Evolutionary conservation across 2,329 filamentous ascomycete species (phyloP).

Genomic region (Dothidotthia symphoricarpi): DNA sequence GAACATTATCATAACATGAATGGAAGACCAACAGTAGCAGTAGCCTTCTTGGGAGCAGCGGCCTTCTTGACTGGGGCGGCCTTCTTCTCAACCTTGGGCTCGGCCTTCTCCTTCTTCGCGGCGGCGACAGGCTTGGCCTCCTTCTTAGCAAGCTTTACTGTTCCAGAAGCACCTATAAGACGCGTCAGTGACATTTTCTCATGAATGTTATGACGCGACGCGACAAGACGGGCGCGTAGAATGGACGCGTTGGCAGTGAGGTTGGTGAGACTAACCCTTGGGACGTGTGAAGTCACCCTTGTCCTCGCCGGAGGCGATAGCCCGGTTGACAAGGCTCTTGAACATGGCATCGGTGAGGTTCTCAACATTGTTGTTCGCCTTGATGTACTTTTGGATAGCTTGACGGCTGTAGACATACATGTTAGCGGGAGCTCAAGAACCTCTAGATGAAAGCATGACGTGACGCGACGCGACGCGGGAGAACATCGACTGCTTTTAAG

Average conservation of each 20-base stretch:
- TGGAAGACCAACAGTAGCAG: slow-evolving; percentile 23
- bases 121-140: slow-evolving; percentile 43
- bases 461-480: no score
- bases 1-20: not conserved
- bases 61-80: slow-evolving; percentile 21
- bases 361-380: slow-evolving; percentile 66
- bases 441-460: slow-evolving; percentile 26
- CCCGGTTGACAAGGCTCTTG: slow-evolving; percentile 80
- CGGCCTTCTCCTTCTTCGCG: slow-evolving; percentile 27
- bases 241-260: no score
- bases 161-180: slow-evolving; percentile 70
- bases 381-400: slow-evolving; percentile 73
- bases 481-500: slow-evolving; percentile 20
- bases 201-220: not conserved
- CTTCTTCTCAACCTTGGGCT: slow-evolving; percentile 38
- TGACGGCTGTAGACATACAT: slow-evolving; percentile 56
- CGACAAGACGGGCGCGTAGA: slow-evolving; percentile 3
- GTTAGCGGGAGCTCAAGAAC: slow-evolving; percentile 35
- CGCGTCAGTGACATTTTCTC: slow-evolving; percentile 25
- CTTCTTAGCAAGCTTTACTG: slow-evolving; percentile 91
- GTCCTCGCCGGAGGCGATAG: slow-evolving; percentile 76
- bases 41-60: slow-evolving; percentile 25
- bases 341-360: slow-evolving; percentile 57
- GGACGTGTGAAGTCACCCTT: slow-evolving; percentile 85
- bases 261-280: slow-evolving; percentile 81